Base-by-base conservation (phyloP, 192 early-diverging fungal genomes). In the Umbelopsis sp. region DNA sequence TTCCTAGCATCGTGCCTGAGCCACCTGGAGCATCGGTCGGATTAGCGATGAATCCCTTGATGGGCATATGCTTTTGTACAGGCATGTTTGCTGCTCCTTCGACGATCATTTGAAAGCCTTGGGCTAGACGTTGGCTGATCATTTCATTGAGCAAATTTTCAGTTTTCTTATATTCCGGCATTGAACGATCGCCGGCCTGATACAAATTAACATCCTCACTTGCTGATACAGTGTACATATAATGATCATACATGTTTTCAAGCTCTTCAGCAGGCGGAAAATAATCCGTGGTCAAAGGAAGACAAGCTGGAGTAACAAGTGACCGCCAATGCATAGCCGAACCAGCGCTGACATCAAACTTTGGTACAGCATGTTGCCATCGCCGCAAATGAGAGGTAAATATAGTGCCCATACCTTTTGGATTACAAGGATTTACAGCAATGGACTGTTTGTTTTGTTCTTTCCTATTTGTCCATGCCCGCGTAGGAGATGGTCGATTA, bases 221-320 rank as follows among this genome's bases (percentile, higher is more conserved):
- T 16, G 80, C 78, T 0, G 88, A 91, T 12, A 94, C 84, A 0
- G 85, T 89, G 71, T 94, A 94, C 48, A 86, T 89, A 74, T 92
- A 92, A 70, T 93, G 87, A n/a, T 82, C 74, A 79, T 95, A 98
- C 12, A 83, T 77, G 8, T 81, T 75, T 41, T 72, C 69, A 0
- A 96, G 77, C 65, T 96, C 91, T 61, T 92, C 87, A 7, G 67
- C 70, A 3, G 92, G 82, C 13, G 90, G 91, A 64, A 91, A 90
- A 55, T 86, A 95, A 70, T 97, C 93, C 0, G 93, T 96, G 1
- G 95, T 97, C 48, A 99, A 76, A 10, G 97, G 97, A 46, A 99
- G 78, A 73, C 92, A 95, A 13, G 96, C 97, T 0, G 97, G 97
- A 12, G 94, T 95, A 67, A 88, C 92, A 21, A 99, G 70, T 4